Evolutionary conservation across 1,284 basidiomycete species (phyloP).

Genomic region (Trichosporon asahii): DNA sequence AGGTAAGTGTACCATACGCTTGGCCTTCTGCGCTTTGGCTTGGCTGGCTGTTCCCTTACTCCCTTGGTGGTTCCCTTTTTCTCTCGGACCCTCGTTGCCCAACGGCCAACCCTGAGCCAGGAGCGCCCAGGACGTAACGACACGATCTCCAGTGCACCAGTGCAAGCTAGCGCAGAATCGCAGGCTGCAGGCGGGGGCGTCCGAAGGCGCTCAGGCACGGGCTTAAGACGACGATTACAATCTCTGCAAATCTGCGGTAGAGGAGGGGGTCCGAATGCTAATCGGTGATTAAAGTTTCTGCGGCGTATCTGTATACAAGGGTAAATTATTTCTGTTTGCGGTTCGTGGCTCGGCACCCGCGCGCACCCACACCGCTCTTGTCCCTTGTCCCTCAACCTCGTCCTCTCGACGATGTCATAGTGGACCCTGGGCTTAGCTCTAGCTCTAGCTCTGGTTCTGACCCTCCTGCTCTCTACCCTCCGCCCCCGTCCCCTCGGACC

Average conservation of each 20-base stretch:
- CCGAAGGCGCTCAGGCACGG: background rate
- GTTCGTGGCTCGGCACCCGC: background rate
- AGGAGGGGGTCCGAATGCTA: background rate
- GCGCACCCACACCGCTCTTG: background rate
- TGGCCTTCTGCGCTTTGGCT: background rate
- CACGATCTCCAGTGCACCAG: background rate
- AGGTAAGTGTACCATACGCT: background rate
- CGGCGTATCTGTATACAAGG: background rate
- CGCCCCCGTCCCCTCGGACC: background rate
- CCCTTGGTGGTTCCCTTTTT: background rate
- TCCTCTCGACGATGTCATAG: background rate
- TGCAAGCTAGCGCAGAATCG: background rate
- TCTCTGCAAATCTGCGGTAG: background rate
- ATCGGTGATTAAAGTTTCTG: background rate
- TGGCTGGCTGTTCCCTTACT: conserved; percentile 1
- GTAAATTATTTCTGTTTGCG: no score
- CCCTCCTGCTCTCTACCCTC: background rate
- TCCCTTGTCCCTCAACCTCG: background rate
- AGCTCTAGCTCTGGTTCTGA: background rate
- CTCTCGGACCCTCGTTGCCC: background rate
- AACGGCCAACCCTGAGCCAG: background rate
- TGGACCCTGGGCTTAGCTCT: background rate
- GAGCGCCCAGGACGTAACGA: background rate
- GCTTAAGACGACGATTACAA: background rate
- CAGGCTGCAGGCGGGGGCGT: background rate